Evolutionary conservation across 805 yeast genomes (phyloP), one percentile per base, ranked within the genome.

Genomic region (Kodamaea neixiangensis): DNA sequence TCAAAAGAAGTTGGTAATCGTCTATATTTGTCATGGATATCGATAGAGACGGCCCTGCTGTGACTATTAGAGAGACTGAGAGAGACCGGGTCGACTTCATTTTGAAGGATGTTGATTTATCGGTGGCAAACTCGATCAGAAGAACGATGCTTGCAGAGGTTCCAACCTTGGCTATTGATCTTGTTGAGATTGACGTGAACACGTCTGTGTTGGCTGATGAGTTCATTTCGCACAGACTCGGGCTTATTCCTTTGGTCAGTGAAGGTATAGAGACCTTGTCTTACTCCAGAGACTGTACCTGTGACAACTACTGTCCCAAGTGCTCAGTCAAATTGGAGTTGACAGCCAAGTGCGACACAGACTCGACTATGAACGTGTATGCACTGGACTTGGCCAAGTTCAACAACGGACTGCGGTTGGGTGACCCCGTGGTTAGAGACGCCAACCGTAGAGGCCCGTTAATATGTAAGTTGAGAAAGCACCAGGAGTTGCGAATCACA

Each of bases 191-290:
- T 56, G 96, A 90, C 63, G 83, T 81, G 45, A 94, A 94, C 72
- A 90, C 98, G 1, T 85, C 96, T 10, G 99, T 94, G 17, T 75
- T 94, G 54, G 98, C 99, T 2, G 99, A 94, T 69, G 99, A 94
- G 70, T 94, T 94, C 65, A 81, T 94, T 52, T 85, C 97, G 25
- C 99, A 94, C 70, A 78, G 99, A 65, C 73, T 94, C 55, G 99
- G 99, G 39, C 77, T 94, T 49, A 83, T 94, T 53, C 99, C 99
- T 1, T 75, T 94, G 44, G 87, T 86, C 57, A 84, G 96, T 60
- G 82, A 83, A 39, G 93, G 89, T 54, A 90, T 92, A 42, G 97
- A 90, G 46, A 80, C 85, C 54, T 75, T 93, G 57, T 84, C 89
- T 55, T 93, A 92, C 71, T 86, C 96, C 22, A 81, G 97, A 65